Evolutionary conservation across 1,284 basidiomycete species (phyloP).

Genomic region (Cerrena zonata): DNA sequence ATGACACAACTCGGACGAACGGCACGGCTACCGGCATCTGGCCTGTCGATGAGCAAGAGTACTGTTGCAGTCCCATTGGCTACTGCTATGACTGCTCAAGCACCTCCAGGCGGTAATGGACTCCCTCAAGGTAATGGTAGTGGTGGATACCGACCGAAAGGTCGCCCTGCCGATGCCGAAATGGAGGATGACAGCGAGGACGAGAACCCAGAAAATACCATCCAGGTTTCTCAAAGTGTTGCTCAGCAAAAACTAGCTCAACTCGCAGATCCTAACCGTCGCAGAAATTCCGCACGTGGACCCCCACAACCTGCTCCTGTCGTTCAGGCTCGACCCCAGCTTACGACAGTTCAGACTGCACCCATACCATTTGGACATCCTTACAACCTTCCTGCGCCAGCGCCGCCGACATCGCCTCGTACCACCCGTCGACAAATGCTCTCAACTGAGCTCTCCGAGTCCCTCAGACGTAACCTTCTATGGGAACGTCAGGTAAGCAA

Average conservation of each 20-base stretch:
- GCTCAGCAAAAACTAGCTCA: slow-evolving; percentile 58
- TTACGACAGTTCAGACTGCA: slow-evolving; percentile 29
- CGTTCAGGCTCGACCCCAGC: slow-evolving; percentile 2
- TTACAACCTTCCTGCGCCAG: slow-evolving; percentile 66
- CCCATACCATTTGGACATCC: slow-evolving; percentile 64
- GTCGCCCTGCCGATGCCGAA: slow-evolving; percentile 60
- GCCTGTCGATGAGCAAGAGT: slow-evolving; percentile 56
- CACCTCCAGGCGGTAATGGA: slow-evolving; percentile 13
- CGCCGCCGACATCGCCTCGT: slow-evolving; percentile 73
- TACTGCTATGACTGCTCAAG: slow-evolving; percentile 46
- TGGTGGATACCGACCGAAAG: slow-evolving; percentile 52
- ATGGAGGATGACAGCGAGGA: slow-evolving; percentile 63
- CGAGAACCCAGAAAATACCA: slow-evolving; percentile 39
- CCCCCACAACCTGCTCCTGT: not conserved
- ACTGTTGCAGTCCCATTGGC: slow-evolving; percentile 58
- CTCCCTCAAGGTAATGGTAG: slow-evolving; percentile 6
- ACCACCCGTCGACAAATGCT: slow-evolving; percentile 83
- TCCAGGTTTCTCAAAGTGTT: slow-evolving; percentile 54
- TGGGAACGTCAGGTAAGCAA: slow-evolving; percentile 77
- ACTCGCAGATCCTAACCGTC: slow-evolving; percentile 37
- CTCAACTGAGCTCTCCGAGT: slow-evolving; percentile 80
- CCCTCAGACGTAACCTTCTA: slow-evolving; percentile 72
- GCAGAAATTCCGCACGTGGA: slow-evolving; percentile 25
- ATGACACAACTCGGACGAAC: slow-evolving; percentile 26
- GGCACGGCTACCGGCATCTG: slow-evolving; percentile 9